Conservation (phyloP, 495 filamentous ascomycete genomes). For the Aspergillus leporis region DNA sequence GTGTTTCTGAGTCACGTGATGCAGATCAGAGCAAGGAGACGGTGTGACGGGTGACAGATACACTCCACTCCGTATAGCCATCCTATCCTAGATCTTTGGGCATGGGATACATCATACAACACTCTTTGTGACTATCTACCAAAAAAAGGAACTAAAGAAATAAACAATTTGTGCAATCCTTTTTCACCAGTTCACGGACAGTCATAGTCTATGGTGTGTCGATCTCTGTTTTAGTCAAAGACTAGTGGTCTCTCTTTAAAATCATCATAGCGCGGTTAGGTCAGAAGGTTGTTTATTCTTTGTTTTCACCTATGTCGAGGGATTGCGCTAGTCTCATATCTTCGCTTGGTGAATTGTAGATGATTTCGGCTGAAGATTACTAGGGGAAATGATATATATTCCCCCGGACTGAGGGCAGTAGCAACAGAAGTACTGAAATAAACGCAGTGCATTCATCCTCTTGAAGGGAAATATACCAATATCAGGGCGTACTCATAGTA, state of each 20-base stretch:
- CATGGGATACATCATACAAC: too few relatives aligned
- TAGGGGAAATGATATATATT: neutral
- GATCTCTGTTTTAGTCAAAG: neutral
- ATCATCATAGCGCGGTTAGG: neutral
- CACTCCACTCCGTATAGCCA: neutral
- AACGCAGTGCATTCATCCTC: neutral
- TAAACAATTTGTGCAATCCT: neutral
- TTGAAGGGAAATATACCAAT: too few relatives aligned
- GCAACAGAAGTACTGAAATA: neutral
- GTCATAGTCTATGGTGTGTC: neutral
- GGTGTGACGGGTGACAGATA: neutral
- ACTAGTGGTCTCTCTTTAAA: neutral
- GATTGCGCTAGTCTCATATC: conserved; percentile 1
- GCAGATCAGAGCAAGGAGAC: neutral
- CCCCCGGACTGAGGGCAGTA: neutral
- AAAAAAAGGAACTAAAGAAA: too few relatives aligned
- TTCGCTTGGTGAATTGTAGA: neutral
- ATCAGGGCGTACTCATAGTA: too few relatives aligned
- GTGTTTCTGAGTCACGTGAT: neutral
- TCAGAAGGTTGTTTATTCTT: neutral
- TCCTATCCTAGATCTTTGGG: too few relatives aligned
- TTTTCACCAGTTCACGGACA: neutral
- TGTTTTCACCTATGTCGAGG: neutral
- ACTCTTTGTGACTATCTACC: too few relatives aligned
- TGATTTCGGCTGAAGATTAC: neutral